Evolutionary conservation across 2,329 filamentous ascomycete species (phyloP).

Genomic region (Colletotrichum incanum): DNA sequence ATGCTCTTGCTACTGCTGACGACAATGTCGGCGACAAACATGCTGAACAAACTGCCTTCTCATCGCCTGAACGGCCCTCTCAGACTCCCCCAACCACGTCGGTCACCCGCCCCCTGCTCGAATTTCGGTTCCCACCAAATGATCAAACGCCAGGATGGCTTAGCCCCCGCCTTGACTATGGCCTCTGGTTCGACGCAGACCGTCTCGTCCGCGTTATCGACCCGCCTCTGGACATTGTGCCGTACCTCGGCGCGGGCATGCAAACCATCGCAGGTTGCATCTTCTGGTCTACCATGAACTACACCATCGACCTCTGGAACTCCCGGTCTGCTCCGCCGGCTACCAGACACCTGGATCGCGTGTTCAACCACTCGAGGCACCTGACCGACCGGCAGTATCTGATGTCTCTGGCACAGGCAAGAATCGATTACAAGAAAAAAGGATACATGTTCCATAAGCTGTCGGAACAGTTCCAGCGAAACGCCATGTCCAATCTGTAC

Average conservation of each 20-base stretch:
- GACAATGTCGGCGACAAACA: not conserved
- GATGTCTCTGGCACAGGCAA: slow-evolving; percentile 25
- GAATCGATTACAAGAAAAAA: slow-evolving; percentile 37
- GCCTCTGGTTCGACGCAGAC: slow-evolving; percentile 40
- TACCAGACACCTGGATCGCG: slow-evolving; percentile 11
- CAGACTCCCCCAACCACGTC: not conserved
- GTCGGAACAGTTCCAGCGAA: slow-evolving; percentile 30
- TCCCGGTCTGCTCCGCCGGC: slow-evolving; percentile 13
- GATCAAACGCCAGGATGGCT: not conserved
- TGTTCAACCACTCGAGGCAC: slow-evolving; percentile 18
- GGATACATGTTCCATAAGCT: slow-evolving; percentile 40
- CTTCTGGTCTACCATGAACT: slow-evolving; percentile 42
- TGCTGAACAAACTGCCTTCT: not conserved
- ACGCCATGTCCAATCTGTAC: slow-evolving; percentile 8
- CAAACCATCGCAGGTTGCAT: slow-evolving; percentile 38
- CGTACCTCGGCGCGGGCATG: slow-evolving; percentile 30
- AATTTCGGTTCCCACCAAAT: not conserved
- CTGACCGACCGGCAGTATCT: slow-evolving; percentile 20
- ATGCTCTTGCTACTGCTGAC: not conserved
- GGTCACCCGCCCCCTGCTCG: no score
- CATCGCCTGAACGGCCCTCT: not conserved
- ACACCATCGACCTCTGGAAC: slow-evolving; percentile 40
- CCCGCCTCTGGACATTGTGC: slow-evolving; percentile 23
- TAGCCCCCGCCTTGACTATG: slow-evolving; percentile 41
- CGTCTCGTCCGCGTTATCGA: slow-evolving; percentile 33